Percentiles rank a stretch among this genome's conserved stretches.
Evolutionary conservation across 2,329 filamentous ascomycete genomes (phyloP).

Genomic region (Pleoardoris graminearum): DNA sequence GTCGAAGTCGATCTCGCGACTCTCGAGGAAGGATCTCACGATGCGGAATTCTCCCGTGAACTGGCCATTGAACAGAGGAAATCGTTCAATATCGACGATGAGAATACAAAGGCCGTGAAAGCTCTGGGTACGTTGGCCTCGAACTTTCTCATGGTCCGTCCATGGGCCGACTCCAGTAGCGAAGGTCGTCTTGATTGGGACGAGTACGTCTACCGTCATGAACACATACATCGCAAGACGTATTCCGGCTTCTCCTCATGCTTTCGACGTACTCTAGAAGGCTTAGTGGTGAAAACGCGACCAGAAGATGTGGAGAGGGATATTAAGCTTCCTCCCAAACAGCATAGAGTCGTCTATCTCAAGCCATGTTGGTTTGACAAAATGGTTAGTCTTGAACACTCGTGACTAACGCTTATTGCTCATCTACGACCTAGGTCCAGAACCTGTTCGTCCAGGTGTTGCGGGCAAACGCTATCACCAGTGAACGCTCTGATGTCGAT

Average conservation of each 20-base stretch:
- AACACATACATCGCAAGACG: constrained; percentile 56
- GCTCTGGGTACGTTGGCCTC: constrained; percentile 66
- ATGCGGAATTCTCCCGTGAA: constrained; percentile 29
- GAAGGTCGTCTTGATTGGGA: constrained; percentile 71
- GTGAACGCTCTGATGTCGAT: constrained; percentile 78
- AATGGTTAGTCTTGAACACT: constrained; percentile 3
- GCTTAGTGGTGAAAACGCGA: constrained; percentile 79
- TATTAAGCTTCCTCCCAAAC: constrained; percentile 69
- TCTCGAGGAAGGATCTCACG: constrained; percentile 36
- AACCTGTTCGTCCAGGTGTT: constrained; percentile 86
- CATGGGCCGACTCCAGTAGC: constrained; percentile 71
- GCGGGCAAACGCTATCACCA: constrained; percentile 84
- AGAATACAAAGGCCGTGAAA: constrained; percentile 54
- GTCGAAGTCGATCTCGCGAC: constrained; percentile 63
- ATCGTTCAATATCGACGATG: constrained; percentile 42
- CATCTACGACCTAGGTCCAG: constrained; percentile 58
- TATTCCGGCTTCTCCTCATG: constrained; percentile 60
- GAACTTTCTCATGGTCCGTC: constrained; percentile 74
- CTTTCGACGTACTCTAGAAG: constrained; percentile 71
- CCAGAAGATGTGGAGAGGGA: constrained; percentile 69
- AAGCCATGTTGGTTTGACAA: constrained; percentile 85
- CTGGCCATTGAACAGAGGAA: constrained; percentile 47
- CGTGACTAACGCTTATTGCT: neutral
- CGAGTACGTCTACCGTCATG: constrained; percentile 65
- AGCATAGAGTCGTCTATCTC: constrained; percentile 72